Evolutionary conservation across 2,329 filamentous ascomycete species (phyloP).

Genomic region (Botrytis galanthina): DNA sequence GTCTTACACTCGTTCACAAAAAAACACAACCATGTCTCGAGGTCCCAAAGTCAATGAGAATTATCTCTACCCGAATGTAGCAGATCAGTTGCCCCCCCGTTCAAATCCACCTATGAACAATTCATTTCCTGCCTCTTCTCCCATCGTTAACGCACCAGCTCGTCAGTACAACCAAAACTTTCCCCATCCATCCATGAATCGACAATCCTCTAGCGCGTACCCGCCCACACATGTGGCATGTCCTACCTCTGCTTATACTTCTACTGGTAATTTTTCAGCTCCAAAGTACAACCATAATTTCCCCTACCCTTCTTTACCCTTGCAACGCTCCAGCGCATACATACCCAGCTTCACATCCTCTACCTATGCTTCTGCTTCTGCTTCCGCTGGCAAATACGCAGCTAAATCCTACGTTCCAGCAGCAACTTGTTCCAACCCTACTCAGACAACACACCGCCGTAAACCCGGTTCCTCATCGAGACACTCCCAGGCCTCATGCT

Average conservation of each 20-base stretch:
- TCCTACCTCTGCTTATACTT: background rate
- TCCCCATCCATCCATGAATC: background rate
- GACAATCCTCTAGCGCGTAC: background rate
- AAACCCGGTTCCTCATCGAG: accelerated
- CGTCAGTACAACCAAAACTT: background rate
- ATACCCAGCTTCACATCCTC: background rate
- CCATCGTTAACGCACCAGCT: background rate
- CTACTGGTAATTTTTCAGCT: background rate
- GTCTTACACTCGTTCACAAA: background rate
- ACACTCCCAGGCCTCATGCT: background rate
- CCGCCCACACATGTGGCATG: background rate
- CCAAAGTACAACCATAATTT: background rate
- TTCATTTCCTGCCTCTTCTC: background rate
- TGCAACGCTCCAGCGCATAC: background rate
- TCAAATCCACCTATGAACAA: too few relatives aligned
- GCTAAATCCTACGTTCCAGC: background rate
- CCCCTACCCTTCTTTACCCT: background rate
- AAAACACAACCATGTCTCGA: background rate
- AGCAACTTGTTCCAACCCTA: too few relatives aligned
- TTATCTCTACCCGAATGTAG: too few relatives aligned
- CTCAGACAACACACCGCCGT: too few relatives aligned
- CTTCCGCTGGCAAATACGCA: background rate
- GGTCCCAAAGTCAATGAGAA: background rate
- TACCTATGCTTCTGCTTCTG: background rate
- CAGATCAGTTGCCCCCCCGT: background rate